Evolutionary conservation across 495 filamentous ascomycete genomes (phyloP).

Genomic region (Penicillium riverlandense): DNA sequence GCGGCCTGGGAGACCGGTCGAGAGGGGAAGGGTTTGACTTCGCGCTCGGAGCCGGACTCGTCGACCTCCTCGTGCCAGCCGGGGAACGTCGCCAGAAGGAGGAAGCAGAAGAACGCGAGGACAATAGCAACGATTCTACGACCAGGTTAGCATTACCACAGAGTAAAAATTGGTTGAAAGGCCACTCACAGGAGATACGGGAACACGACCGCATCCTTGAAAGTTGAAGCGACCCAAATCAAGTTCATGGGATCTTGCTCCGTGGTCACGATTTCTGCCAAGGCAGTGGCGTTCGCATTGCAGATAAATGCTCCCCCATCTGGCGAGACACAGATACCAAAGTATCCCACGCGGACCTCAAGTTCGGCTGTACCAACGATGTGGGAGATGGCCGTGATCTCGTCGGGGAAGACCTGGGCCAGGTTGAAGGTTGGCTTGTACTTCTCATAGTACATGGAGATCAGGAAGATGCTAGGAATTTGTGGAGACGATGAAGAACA

Average conservation of each 20-base stretch:
- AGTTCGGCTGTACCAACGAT: conserved; percentile 56
- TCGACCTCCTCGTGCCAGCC: conserved; percentile 64
- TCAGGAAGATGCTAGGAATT: conserved; percentile 64
- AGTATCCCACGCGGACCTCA: conserved; percentile 66
- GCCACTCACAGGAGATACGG: conserved; percentile 59
- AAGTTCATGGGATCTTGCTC: conserved; percentile 65
- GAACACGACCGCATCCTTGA: conserved; percentile 65
- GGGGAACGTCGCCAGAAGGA: conserved; percentile 65
- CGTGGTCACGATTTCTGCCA: conserved; percentile 54
- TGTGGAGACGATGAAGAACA: conserved; percentile 63
- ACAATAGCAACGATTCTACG: conserved; percentile 61
- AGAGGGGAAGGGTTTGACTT: conserved; percentile 63
- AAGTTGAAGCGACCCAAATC: conserved; percentile 67
- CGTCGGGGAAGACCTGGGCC: conserved; percentile 78
- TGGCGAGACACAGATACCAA: conserved; percentile 60
- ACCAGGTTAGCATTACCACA: conserved; percentile 3
- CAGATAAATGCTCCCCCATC: conserved; percentile 59
- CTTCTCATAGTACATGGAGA: conserved; percentile 60
- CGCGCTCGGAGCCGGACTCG: conserved; percentile 45
- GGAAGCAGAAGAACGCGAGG: conserved; percentile 62
- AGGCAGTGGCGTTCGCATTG: conserved; percentile 58
- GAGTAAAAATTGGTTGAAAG: not conserved
- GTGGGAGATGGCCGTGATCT: conserved; percentile 58
- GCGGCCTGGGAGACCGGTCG: conserved; percentile 61
- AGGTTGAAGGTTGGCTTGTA: conserved; percentile 56